These are phyloP conservation scores for Lasiodiplodia theobromae DNA, from an alignment of 2,329 filamentous ascomycete species.

Conservation along the genomic window DNA sequence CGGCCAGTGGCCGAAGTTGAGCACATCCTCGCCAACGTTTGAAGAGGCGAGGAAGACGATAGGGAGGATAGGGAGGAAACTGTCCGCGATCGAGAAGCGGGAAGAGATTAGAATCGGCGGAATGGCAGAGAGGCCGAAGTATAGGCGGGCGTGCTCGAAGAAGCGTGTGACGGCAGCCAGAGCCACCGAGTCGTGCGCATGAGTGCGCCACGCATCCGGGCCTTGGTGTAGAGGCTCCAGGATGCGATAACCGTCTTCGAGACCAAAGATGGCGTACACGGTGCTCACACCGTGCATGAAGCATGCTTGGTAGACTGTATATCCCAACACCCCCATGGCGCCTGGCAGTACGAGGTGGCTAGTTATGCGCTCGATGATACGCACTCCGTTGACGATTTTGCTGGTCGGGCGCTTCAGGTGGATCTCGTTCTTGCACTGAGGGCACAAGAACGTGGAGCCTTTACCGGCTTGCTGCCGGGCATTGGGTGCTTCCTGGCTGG, in stretches of 20 bases:
- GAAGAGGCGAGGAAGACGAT: slow-evolving; percentile 66
- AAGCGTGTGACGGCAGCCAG: slow-evolving; percentile 40
- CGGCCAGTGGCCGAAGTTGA: slow-evolving; percentile 68
- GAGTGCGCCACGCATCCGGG: slow-evolving; percentile 45
- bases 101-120: slow-evolving; percentile 73
- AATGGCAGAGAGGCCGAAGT: slow-evolving; percentile 71
- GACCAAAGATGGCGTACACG: slow-evolving; percentile 71
- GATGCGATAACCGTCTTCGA: slow-evolving; percentile 64
- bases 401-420: slow-evolving; percentile 77
- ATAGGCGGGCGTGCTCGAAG: slow-evolving; percentile 57
- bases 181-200: slow-evolving; percentile 40
- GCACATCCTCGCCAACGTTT: slow-evolving; percentile 49
- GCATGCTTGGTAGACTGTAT: slow-evolving; percentile 52
- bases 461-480: slow-evolving; percentile 56
- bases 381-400: slow-evolving; percentile 71
- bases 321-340: slow-evolving; percentile 62
- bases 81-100: slow-evolving; percentile 64
- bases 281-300: slow-evolving; percentile 67
- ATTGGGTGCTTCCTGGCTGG: slow-evolving; percentile 77
- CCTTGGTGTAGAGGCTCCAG: slow-evolving; percentile 51
- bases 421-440: slow-evolving; percentile 87
- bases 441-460: slow-evolving; percentile 72
- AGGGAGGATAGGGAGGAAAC: slow-evolving; percentile 68
- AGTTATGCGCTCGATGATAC: slow-evolving; percentile 64
- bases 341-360: slow-evolving; percentile 70